Evolutionary conservation across 2,329 filamentous ascomycete genomes (phyloP).

Genomic region (Pestalotiopsis sp.): DNA sequence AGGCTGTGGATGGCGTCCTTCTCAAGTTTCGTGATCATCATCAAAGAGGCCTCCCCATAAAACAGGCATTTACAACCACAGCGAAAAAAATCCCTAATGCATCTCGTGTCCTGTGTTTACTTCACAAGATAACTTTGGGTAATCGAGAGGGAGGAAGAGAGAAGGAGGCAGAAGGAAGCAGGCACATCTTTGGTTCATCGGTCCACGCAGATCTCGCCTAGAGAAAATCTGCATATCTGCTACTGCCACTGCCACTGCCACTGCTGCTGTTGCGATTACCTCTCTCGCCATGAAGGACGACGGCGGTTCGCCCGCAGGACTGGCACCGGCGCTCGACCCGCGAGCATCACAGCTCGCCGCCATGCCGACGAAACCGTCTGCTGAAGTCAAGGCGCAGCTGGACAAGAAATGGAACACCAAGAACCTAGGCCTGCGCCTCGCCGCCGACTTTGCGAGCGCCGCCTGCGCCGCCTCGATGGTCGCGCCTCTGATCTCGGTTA

Average conservation of each 20-base stretch:
- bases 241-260: not conserved
- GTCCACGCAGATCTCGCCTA: not conserved
- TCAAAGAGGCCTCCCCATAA: constrained; percentile 7
- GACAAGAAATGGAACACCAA: constrained; percentile 69
- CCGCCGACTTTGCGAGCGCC: constrained; percentile 68
- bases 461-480: constrained; percentile 72
- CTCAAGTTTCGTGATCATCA: constrained; percentile 8
- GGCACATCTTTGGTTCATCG: not conserved
- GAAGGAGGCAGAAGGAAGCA: not conserved
- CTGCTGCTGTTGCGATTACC: not conserved
- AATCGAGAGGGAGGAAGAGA: not conserved
- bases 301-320: not conserved
- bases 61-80: not conserved
- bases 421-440: constrained; percentile 66
- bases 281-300: not conserved
- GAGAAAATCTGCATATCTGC: not conserved
- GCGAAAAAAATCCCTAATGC: not conserved
- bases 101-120: not conserved
- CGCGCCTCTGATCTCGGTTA: constrained; percentile 82
- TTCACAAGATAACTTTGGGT: not conserved
- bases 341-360: not conserved
- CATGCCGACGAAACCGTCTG: constrained; percentile 6
- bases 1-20: constrained; percentile 6
- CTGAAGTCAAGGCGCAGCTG: constrained; percentile 16
- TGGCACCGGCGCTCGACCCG: constrained; percentile 8